Base-by-base conservation (phyloP, 495 filamentous ascomycete genomes). In the Tuber calosporum region DNA sequence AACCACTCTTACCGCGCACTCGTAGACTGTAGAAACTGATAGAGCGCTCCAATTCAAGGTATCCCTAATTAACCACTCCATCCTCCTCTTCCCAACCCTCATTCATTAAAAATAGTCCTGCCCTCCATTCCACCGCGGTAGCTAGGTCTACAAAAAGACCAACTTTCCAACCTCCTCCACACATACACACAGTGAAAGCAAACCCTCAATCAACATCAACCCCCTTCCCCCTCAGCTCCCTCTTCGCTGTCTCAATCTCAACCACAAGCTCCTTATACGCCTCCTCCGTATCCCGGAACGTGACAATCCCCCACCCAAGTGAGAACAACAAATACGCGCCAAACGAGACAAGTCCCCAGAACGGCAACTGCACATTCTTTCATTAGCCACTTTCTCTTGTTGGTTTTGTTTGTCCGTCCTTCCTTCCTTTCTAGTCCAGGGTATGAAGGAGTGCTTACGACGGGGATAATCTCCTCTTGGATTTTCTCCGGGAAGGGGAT, bases 271-370 rank as follows among this genome's bases (percentile, higher is more conserved):
- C 94, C 78, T 89, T 87, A 83, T 97, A 91, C 73, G 95, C 95
- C 75, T 92, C 89, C 69, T 96, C 94, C 19, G 95, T 93, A 84
- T 98, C 93, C 84, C 96, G 93, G 87, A 99, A 99, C 48, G 93
- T 97, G 79, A 96, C 86, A 77, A 99, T 91, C 53, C 94, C 94
- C 85, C 89, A 89, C 69, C 95, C 95, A 39, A 99, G 88, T 75
- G 92, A 93, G 85, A 91, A 92, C 70, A 98, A 89, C 8, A 99
- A 89, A 84, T 93, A 97, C 66, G 94, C 91, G 83, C 93, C 95
- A 83, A 98, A 95, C 69, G 90, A 89, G 76, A 99, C 93, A 75
- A 98, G 85, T 39, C 87, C 88, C 90, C 93, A 98, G 85, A 97
- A 92, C 38, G 95, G 95, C 39, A 98, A 86, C 93, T 97, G 76